Evolutionary conservation across 1,284 basidiomycete species (phyloP).

Genomic region (Athelia psychrophila): DNA sequence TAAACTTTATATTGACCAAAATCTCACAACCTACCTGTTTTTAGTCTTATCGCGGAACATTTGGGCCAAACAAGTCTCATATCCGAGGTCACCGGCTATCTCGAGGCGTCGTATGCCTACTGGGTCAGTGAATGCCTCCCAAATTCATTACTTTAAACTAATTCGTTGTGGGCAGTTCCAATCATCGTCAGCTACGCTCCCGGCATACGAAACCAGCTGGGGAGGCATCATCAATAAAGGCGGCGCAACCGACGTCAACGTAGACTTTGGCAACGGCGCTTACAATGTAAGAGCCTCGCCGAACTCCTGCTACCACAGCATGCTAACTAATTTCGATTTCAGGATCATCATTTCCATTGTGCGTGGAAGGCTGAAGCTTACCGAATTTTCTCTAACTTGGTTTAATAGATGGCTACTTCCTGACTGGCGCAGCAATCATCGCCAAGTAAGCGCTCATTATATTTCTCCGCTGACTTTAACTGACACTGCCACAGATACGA

Average conservation of each 20-base stretch:
- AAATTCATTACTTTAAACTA: neutral
- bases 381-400: too few species aligned
- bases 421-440: conserved; percentile 27
- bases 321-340: conserved; percentile 18
- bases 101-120: conserved; percentile 18
- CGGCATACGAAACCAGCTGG: conserved; percentile 33
- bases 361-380: too few species aligned
- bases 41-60: conserved; percentile 30
- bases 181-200: conserved; percentile 18
- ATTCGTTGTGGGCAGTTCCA: conserved; percentile 16
- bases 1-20: too few species aligned
- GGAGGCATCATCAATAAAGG: conserved; percentile 31
- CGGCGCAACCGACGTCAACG: conserved; percentile 25
- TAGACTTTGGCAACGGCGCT: conserved; percentile 30
- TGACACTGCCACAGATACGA: conserved; percentile 17
- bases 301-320: too few species aligned
- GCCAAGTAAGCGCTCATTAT: conserved; percentile 27
- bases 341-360: conserved; percentile 33
- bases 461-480: neutral
- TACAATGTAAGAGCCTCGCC: too few species aligned
- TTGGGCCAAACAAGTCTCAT: conserved; percentile 28
- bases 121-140: conserved; percentile 12
- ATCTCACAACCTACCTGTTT: neutral
- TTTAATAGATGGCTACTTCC: conserved; percentile 24
- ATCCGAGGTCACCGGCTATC: conserved; percentile 20